These are phyloP conservation scores for Neoconidiobolus thromboides DNA, from an alignment of 371 early-diverging fungal genomes.

Conservation along the genomic window DNA sequence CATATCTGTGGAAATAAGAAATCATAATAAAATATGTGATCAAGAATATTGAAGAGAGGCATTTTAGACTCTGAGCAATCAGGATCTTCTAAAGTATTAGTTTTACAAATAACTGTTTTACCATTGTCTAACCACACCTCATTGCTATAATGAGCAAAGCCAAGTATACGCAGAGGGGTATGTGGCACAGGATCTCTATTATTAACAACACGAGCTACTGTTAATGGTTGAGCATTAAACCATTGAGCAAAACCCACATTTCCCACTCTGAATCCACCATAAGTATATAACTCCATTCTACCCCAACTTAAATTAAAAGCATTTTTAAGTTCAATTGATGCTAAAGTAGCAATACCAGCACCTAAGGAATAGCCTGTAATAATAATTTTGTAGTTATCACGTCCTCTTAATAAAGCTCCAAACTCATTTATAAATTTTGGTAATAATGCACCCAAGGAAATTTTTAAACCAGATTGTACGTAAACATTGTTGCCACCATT, in stretches of 20 bases:
- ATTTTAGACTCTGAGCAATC: background rate
- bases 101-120: background rate
- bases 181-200: background rate
- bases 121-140: background rate
- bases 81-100: background rate
- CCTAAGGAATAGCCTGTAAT: conserved; percentile 4
- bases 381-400: background rate
- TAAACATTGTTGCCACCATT: background rate
- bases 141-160: background rate
- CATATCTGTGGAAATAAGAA: too few species aligned
- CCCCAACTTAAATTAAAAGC: background rate
- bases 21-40: too few species aligned
- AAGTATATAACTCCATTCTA: background rate
- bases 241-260: conserved; percentile 3
- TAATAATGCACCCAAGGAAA: background rate
- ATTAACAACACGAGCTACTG: background rate
- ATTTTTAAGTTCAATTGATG: background rate
- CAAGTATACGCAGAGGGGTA: too few species aligned
- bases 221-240: background rate
- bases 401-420: background rate
- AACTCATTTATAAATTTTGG: background rate
- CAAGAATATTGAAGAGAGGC: too few species aligned
- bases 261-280: conserved; percentile 3
- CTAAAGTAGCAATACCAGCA: background rate
- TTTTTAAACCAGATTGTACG: background rate